Conservation (phyloP, 179 eudicot genomes). For the Patellifolia procumbens region DNA sequence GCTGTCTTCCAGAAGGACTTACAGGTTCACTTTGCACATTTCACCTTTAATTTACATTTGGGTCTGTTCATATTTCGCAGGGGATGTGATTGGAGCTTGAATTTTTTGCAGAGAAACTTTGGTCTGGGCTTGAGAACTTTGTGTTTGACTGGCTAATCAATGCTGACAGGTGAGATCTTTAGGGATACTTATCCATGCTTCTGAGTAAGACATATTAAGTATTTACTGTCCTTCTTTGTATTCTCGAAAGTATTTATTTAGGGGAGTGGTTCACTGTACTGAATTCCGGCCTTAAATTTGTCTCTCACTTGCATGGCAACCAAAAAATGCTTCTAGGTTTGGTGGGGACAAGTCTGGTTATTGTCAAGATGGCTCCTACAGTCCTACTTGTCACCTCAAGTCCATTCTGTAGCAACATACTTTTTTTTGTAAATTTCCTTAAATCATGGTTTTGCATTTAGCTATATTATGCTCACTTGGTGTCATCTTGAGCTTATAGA, state of each 20-base stretch:
- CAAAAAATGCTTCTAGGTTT: background rate
- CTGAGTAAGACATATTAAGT: background rate
- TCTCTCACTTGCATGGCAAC: background rate
- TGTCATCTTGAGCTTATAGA: background rate
- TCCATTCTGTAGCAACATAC: background rate
- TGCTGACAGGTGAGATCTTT: conserved; percentile 81
- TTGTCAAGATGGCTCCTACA: background rate
- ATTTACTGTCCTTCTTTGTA: background rate
- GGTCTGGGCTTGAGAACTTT: conserved; percentile 97
- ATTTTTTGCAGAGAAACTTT: conserved; percentile 77
- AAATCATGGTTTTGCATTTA: background rate
- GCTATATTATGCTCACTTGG: background rate
- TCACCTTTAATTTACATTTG: conserved; percentile 12
- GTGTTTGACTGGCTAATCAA: conserved; percentile 98
- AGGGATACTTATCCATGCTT: conserved; percentile 11
- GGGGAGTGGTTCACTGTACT: background rate
- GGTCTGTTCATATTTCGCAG: conserved; percentile 10
- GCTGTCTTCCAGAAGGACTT: conserved; percentile 99
- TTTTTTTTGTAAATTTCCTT: background rate
- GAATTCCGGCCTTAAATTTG: background rate
- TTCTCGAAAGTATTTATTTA: background rate
- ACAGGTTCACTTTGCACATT: conserved; percentile 59
- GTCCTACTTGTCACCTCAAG: background rate
- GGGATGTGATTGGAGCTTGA: conserved; percentile 26
- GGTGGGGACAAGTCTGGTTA: background rate